Base-by-base conservation (phyloP, 2,329 filamentous ascomycete species). In the Pyrenochaeta sp. region DNA sequence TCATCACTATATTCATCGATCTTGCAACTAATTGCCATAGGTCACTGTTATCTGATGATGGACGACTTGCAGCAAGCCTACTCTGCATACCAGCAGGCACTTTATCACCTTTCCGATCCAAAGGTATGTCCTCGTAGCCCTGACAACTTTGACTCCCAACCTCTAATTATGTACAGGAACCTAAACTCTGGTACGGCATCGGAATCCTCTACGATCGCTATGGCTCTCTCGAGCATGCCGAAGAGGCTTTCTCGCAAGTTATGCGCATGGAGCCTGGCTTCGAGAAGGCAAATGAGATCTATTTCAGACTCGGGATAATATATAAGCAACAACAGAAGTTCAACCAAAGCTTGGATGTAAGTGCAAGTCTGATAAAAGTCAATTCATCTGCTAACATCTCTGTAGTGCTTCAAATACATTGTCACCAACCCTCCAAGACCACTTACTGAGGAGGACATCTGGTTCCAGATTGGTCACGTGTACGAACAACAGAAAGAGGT, bases 31-130 rank as follows among this genome's bases (percentile, higher is more conserved):
- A 67, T 50, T 36, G 6, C 3, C 30, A 10, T 58, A 93, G 90
- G 94, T n/a, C 94, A 97, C 71, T 97, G 94, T 75, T 96, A 93
- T 69, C 80, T 99, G 18, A 99, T 99, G 94, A 96, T 96, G 83
- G 94, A 99, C 66, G 93, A 96, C 64, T 76, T 97, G 22, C 94
- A 97, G 73, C 91, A 97, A 67, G 94, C 94, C 1, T 99, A 99
- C 65, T 89, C 90, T 21, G 92, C 94, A 1, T 99, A 99, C 69
- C 94, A 99, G 70, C 90, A 95, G 68, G 94, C 94, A 5, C 77
- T 97, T 6, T 93, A 96, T 52, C 93, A 97, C 72, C 79, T 99
- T 27, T 85, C 88, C 35, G 93, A 96, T 69, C 92, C 93, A 1
- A 97, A 96, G 83, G 90, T 93, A 74, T 52, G 43, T 36, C 22